A percentile compares a stretch with the other conserved stretches of the same genome.
Evolutionary conservation across 75 land plant genomes (phyloP).

Genomic region (Pinus albicaulis): DNA sequence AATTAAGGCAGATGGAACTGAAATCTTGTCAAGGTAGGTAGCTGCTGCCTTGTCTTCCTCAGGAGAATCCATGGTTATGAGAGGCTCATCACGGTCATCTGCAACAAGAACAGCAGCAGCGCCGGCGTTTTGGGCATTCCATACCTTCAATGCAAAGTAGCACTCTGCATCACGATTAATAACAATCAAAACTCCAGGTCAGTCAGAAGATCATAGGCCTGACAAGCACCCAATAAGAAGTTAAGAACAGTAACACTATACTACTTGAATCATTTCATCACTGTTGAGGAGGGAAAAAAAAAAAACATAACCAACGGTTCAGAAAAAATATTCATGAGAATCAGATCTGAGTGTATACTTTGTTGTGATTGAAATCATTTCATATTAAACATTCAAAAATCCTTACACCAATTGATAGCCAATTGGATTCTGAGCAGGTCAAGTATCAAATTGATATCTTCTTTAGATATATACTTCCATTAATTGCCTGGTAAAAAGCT

Average conservation of each 20-base stretch:
- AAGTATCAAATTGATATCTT: background rate
- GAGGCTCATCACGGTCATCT: conserved; percentile 49
- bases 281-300: too few relatives aligned
- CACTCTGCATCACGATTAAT: conserved; percentile 28
- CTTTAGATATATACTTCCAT: background rate
- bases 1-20: conserved; percentile 56
- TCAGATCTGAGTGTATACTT: too few relatives aligned
- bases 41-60: conserved; percentile 19
- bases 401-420: too few relatives aligned
- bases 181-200: background rate
- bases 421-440: too few relatives aligned
- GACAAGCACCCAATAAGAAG: too few relatives aligned
- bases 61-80: conserved; percentile 66
- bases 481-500: background rate
- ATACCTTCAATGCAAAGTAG: conserved; percentile 62
- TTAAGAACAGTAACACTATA: too few relatives aligned
- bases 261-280: too few relatives aligned
- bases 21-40: conserved; percentile 38
- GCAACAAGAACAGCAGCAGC: conserved; percentile 66
- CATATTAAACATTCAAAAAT: too few relatives aligned
- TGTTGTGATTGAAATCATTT: too few relatives aligned
- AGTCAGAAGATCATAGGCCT: background rate
- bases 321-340: too few relatives aligned
- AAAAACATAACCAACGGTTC: too few relatives aligned
- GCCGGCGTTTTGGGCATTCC: conserved; percentile 52